Percentiles rank a stretch among this genome's conserved stretches.
phyloP scores from a whole-genome alignment of 108 stramenopile species.

The Fragilaria radians region DNA sequence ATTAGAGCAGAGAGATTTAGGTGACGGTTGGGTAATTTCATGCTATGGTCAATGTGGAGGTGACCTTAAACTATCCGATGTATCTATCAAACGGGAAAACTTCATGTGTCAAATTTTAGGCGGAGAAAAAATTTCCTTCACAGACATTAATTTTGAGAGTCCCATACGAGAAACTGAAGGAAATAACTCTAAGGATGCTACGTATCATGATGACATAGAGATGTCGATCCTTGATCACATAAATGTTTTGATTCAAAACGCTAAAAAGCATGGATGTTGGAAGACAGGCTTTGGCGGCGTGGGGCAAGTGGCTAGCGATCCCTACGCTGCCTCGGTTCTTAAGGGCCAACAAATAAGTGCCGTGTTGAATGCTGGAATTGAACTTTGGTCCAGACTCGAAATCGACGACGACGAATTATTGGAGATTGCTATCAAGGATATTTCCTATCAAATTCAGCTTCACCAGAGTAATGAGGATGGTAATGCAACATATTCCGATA shows the following conservation, averaged over 20 bases:
- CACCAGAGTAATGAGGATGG: not conserved
- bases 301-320: conserved; percentile 24
- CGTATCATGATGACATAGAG: conserved; percentile 25
- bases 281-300: conserved; percentile 57
- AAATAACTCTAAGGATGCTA: not conserved
- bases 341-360: conserved; percentile 60
- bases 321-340: conserved; percentile 39
- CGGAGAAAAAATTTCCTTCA: conserved; percentile 60
- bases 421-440: conserved; percentile 73
- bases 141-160: conserved; percentile 19
- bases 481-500: not conserved
- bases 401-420: conserved; percentile 81
- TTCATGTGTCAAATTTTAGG: conserved; percentile 62
- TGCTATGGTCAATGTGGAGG: conserved; percentile 72
- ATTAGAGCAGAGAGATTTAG: conserved; percentile 71
- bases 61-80: conserved; percentile 72
- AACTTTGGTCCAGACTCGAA: conserved; percentile 72
- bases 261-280: conserved; percentile 71
- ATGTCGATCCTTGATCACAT: conserved; percentile 68
- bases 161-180: conserved; percentile 9
- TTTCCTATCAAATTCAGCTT: conserved; percentile 70
- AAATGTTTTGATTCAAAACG: conserved; percentile 59
- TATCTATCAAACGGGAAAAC: conserved; percentile 67
- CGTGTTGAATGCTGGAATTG: conserved; percentile 67
- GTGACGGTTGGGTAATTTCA: conserved; percentile 80